Evolutionary conservation across 768 basidiomycete genomes (phyloP), one percentile per base, ranked within the genome.

Genomic region (Rhodocollybia butyracea): DNA sequence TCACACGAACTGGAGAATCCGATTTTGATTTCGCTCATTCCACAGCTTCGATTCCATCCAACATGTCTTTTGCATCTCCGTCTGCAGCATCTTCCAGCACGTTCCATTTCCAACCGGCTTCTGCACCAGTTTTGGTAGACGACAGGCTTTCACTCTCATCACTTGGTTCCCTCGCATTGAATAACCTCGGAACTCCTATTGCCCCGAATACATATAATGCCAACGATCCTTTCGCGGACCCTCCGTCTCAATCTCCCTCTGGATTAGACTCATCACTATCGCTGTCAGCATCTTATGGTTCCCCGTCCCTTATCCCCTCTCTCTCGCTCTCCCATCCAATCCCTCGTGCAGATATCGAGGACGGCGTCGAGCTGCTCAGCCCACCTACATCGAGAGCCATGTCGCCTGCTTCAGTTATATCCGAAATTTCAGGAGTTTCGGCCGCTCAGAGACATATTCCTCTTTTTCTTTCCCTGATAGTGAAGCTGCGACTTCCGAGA

Each of bases 301-400:
- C 48, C 10, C 48, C 48, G 5, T 50, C 48, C 12, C 19, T 50
- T 8, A n/a, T 50, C 34, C 48, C 48, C 1, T 50, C 48, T 3
- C 34, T 50, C 4, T 50, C 48, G 6, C 48, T 50, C 4, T 50
- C 48, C 13, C 34, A 50, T 22, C 48, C 48, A 3, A 34, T 50
- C 22, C 36, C 48, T 13, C 21, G 48, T 24, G 48, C 48, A 24
- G 48, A 50, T 19, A 38, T 50, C n/a, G 48, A 50, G 22, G 48
- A 50, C 26, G 32, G 32, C 5, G 48, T 50, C 24, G 48, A 34
- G 6, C n/a, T 50, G 13, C 32, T 50, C 32, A 34, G 32, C 12
- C 43, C 43, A 12, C 43, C 43, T 27, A 45, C 43, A 17, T 45
- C 43, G 19, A 45, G 43, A 45, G 43, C 43, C 7, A 45, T 45